phyloP scores from a whole-genome alignment of 1,284 basidiomycete genomes.

The Ceraceosorus bombacis region DNA sequence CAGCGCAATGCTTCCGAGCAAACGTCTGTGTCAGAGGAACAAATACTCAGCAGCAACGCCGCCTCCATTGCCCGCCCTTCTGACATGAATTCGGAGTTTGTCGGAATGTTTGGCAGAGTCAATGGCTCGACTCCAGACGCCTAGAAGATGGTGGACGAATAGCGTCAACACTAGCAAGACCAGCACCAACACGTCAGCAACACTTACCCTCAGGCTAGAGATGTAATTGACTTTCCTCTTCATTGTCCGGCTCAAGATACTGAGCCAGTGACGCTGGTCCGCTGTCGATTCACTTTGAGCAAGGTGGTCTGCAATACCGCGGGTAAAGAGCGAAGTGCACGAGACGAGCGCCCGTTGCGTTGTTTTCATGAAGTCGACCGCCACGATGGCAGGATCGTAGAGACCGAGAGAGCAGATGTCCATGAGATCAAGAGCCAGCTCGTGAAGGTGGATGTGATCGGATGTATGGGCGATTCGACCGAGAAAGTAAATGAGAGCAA shows the following conservation, averaged over 20 bases:
- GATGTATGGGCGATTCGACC: constrained; percentile 19
- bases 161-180: too few species aligned
- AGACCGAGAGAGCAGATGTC: neutral
- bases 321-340: constrained; percentile 23
- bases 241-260: neutral
- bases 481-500: constrained; percentile 18
- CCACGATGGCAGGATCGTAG: neutral
- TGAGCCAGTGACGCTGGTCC: constrained; percentile 26
- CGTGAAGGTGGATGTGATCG: constrained; percentile 1
- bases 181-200: too few species aligned
- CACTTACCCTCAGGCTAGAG: neutral
- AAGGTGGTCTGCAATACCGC: constrained; percentile 23
- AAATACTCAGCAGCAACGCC: constrained; percentile 29
- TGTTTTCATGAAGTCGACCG: neutral
- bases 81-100: neutral
- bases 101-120: constrained; percentile 1
- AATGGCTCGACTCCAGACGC: neutral
- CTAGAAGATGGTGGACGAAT: too few species aligned
- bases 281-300: constrained; percentile 17
- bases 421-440: constrained; percentile 3
- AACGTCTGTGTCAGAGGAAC: constrained; percentile 38
- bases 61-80: constrained; percentile 3
- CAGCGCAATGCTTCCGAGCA: constrained; percentile 33
- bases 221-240: neutral
- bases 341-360: constrained; percentile 10